These are phyloP conservation scores for Metschnikowia sp. DNA, from an alignment of 805 yeast genomes.

Conservation along the genomic window DNA sequence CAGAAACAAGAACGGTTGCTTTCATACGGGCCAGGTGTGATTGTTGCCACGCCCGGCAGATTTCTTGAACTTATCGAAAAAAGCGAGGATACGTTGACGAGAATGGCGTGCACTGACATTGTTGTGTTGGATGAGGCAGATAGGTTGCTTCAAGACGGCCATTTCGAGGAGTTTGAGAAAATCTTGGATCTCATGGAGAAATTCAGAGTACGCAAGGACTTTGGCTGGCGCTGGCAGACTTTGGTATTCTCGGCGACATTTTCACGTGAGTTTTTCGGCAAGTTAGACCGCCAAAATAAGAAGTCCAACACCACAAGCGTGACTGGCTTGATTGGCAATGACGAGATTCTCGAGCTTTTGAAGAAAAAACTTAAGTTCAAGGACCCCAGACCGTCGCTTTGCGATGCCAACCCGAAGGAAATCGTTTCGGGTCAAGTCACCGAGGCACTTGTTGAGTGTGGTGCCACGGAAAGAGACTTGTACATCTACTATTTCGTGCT, in stretches of 20 bases:
- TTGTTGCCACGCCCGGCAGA: conserved; percentile 96
- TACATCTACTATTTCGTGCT: conserved; percentile 82
- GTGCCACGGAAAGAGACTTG: conserved; percentile 83
- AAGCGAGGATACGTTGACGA: conserved; percentile 40
- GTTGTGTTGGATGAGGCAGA: conserved; percentile 93
- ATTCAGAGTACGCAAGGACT: conserved; percentile 41
- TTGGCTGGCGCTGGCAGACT: conserved; percentile 66
- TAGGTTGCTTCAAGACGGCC: conserved; percentile 90
- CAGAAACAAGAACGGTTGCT: conserved; percentile 88
- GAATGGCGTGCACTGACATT: conserved; percentile 46
- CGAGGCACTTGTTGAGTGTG: conserved; percentile 90
- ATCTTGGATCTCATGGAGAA: conserved; percentile 62
- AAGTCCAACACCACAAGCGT: conserved; percentile 19
- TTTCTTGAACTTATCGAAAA: conserved; percentile 77
- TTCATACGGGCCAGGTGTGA: conserved; percentile 67
- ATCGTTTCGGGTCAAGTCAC: conserved; percentile 69
- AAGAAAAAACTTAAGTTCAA: conserved; percentile 69
- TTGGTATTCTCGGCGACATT: conserved; percentile 95
- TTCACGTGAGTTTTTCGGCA: conserved; percentile 74
- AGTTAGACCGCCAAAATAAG: conserved; percentile 44
- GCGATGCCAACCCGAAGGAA: conserved; percentile 86
- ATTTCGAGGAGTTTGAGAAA: conserved; percentile 86
- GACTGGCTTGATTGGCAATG: conserved; percentile 37
- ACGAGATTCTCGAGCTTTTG: conserved; percentile 63
- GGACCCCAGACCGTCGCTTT: conserved; percentile 59